Evolutionary conservation across 805 yeast genomes (phyloP), one percentile per base, ranked within the genome.

Genomic region (Zygotorulaspora sp.): DNA sequence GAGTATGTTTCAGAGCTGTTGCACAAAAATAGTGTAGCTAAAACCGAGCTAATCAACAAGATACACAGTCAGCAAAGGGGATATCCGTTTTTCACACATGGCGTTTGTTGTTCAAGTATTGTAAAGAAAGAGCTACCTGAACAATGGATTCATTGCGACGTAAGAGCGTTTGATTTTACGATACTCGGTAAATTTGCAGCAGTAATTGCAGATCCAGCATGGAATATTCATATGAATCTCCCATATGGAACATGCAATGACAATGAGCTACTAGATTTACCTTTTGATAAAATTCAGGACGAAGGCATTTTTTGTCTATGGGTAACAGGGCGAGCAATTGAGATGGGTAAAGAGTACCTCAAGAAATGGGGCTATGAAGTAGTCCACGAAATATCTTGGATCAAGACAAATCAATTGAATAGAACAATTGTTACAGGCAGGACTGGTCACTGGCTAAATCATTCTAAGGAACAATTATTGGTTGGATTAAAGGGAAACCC

Each of bases 391-490:
- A 61, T 89, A 44, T 75, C 89, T 6, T 89, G 97, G 97, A 74
- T 87, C 42, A 89, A 89, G 59, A 77, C 92, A 4, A 89, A 89
- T 58, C 97, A 90, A 57, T 63, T 90, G 44, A 77, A 81, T 14
- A 68, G 95, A 43, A 89, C 96, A 0, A 88, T 89, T 29, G 88
- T 94, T 43, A 90, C 97, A 0, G 97, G 97, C 1, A 67, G 97
- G 47, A 89, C 97, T 0, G 97, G 97, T 0, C 97, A 89, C 58
- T 89, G 97, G 97, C 68, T 89, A 36, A 89, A 89, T 56, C 97
- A 89, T 61, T 83, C 96, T 0, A 89, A 89, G 52, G 97, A 89
- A 59, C 97, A 89, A 57, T 66, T 87, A 30, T 62, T 89, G 4
- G 83, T 90, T 6, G 97, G 96, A 21, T 53, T 83, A 17, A 89